phyloP scores from a whole-genome alignment of 192 early-diverging fungal species.

The Coemansia interrupta region DNA sequence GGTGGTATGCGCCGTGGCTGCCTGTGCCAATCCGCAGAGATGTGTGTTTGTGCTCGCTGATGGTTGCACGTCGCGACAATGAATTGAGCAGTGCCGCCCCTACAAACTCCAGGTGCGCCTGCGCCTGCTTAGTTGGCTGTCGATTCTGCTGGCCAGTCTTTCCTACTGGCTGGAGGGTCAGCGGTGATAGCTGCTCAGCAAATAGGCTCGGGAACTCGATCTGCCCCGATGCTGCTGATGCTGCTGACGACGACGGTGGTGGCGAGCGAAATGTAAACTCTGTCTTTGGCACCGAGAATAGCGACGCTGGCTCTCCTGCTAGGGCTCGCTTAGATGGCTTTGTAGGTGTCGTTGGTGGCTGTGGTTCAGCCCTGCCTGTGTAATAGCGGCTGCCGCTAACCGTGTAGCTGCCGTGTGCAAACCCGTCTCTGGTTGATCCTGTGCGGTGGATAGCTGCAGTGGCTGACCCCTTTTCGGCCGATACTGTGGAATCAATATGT shows the following conservation, averaged over 20 bases:
- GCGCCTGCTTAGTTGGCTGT: constrained; percentile 2
- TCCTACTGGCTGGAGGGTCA: neutral
- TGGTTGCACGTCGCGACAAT: constrained; percentile 40
- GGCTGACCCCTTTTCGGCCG: neutral
- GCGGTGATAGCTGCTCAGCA: constrained; percentile 5
- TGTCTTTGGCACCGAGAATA: constrained; percentile 1
- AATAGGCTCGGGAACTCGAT: constrained; percentile 25
- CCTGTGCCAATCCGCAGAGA: constrained; percentile 31
- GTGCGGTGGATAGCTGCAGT: neutral
- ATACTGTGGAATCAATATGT: neutral
- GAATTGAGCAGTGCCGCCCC: constrained; percentile 47
- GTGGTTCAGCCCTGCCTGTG: neutral
- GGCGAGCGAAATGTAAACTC: constrained; percentile 36
- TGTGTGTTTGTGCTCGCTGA: constrained; percentile 35
- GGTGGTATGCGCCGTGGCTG: neutral
- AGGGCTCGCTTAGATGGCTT: neutral
- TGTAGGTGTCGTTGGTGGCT: constrained; percentile 14
- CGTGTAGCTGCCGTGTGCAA: neutral
- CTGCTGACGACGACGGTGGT: neutral
- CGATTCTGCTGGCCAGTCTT: neutral
- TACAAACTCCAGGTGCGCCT: constrained; percentile 30
- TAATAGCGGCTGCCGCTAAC: constrained; percentile 1
- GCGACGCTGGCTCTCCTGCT: neutral
- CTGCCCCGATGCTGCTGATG: neutral
- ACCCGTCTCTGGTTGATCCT: constrained; percentile 1